Base-by-base conservation (phyloP, 768 basidiomycete species). In the Lactarius sanguifluus region DNA sequence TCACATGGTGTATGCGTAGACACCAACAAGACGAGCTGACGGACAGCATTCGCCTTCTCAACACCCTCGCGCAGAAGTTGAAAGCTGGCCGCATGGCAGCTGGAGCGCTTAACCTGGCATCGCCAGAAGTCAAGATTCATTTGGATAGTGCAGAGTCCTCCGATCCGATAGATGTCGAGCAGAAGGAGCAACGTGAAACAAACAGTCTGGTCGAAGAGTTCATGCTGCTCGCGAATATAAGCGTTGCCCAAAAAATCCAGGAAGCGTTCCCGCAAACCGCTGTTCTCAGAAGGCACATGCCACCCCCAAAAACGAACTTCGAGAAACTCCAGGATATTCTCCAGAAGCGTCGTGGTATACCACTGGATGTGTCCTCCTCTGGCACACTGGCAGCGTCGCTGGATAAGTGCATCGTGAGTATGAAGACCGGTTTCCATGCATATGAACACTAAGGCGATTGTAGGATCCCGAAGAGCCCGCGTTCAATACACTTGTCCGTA, bases 161-260 rank as follows among this genome's bases (percentile, higher is more conserved):
- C 2, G 95, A 97, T 70, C 96, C 96, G 0, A 92, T 98, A 68
- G 96, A 98, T 69, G 96, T 99, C 12, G 94, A 98, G 77, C 94
- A 96, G 75, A 98, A 98, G 76, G 90, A 93, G 72, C 75, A 91
- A 73, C 80, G 85, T 34, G 96, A 98, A 78, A 99, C 97, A 10
- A 98, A 98, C 74, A 94, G 92, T 69, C 79, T 98, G 8, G 97
- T 98, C 2, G 97, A 99, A 76, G 97, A 98, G 76, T 98, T 99
- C 78, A 99, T 99, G 97, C 80, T 99, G 69, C 86, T 99, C 66
- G 96, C 97, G 7, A 99, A 98, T 72, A 91, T 96, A 71, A 92
- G 90, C 70, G 97, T 98, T 1, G 96, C 97, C 7, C 77, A 80
- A 70, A 92, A 90, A 77, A 98, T 97, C 18, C 91, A 96, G 73